Evolutionary conservation across 805 yeast species (phyloP), one percentile per base, ranked within the genome.

Genomic region (Wickerhamiella cacticola): DNA sequence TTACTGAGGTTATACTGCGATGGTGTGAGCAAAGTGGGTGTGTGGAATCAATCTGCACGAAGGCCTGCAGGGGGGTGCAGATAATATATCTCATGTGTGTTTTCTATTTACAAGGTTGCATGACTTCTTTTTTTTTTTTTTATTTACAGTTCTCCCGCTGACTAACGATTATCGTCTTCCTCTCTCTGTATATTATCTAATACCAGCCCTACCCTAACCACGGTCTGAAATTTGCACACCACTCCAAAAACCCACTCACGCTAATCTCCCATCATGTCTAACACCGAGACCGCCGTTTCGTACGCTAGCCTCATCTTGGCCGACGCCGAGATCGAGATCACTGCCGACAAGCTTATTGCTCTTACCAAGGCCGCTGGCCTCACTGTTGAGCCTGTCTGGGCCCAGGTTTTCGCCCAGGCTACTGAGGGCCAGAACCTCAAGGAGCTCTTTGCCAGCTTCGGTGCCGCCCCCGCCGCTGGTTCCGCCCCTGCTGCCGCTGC

Each of bases 261-360:
- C 35, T 26, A 21, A 21, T 35, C 39, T 23, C 34, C 38, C 47
- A 31, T 34, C 25, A 85, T 85, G 95, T 82, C 94, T 71, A 66
- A 76, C 64, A 56, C 64, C 53, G 95, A 86, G 78, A 80, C 94
- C 67, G 76, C 87, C 68, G 82, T 84, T 67, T 83, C 95, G 62
- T 85, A 84, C 83, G 95, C 95, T 70, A 87, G 95, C 62, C 79
- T 85, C 69, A 84, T 85, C 74, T 78, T 86, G 70, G 92, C 95
- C 60, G 95, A 85, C 69, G 82, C 94, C 66, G 94, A 82, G 64
- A 72, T 82, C 65, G 94, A 82, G 72, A 76, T 85, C 76, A 74
- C 88, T 54, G 53, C 87, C 60, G 86, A 81, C 68, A 82, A 82
- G 75, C 73, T 83, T 63, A 69, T 75, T 64, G 70, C 89, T 56